Percentiles rank a stretch among this genome's conserved stretches.
Evolutionary conservation across 805 yeast species (phyloP).

Genomic region (Maudiozyma barnettii): DNA sequence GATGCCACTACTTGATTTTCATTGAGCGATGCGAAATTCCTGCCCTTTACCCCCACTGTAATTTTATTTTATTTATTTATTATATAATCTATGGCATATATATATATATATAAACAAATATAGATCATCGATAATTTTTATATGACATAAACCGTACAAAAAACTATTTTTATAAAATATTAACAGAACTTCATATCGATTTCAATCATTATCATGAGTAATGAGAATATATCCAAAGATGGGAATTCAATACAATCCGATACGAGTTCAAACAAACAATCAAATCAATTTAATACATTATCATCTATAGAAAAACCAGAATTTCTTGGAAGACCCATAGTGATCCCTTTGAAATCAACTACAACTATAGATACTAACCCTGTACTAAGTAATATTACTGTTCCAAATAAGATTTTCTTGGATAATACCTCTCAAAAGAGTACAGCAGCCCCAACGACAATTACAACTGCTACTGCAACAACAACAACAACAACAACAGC

Average conservation of each 20-base stretch:
- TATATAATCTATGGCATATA: no score
- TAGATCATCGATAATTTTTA: no score
- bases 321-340: slow-evolving; percentile 16
- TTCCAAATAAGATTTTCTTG: slow-evolving; percentile 12
- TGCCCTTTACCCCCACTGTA: no score
- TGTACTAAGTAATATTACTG: slow-evolving; percentile 20
- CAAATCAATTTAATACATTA: not conserved
- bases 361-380: slow-evolving; percentile 26
- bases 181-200: no score
- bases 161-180: no score
- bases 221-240: not conserved
- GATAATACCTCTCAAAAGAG: not conserved
- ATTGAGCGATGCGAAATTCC: no score
- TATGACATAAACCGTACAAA: no score
- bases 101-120: no score
- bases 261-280: not conserved
- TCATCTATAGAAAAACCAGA: slow-evolving; percentile 10
- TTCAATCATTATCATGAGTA: not conserved
- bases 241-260: not conserved
- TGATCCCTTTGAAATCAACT: slow-evolving; percentile 20
- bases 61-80: no score
- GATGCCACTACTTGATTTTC: no score
- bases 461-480: not conserved
- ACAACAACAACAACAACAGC: not conserved
- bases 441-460: not conserved